Conservation (phyloP, 2,329 filamentous ascomycete genomes). For the Fusarium floridanum region DNA sequence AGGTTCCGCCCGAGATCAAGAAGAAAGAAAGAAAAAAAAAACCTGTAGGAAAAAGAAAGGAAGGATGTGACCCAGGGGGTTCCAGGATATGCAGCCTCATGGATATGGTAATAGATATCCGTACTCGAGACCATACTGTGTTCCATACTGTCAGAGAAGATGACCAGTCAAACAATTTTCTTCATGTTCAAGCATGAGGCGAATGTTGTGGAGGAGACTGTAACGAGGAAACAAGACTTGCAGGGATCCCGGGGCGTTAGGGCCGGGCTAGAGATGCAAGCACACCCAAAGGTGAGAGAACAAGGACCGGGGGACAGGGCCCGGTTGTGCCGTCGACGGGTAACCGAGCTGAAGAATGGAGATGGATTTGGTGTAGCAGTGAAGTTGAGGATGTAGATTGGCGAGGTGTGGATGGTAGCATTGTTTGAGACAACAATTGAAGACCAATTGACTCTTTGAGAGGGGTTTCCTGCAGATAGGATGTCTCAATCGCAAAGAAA, state of each 20-base stretch:
- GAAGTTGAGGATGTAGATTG: not conserved
- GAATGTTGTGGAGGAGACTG: not conserved
- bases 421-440: not conserved
- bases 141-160: not conserved
- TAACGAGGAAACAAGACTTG: not conserved
- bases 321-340: not conserved
- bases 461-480: not conserved
- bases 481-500: not conserved
- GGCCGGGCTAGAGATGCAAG: not conserved
- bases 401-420: not conserved
- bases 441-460: not conserved
- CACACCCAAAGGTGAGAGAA: not conserved
- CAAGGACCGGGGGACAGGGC: not conserved
- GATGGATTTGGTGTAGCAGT: not conserved
- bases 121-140: not conserved
- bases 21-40: not conserved
- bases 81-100: not conserved
- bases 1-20: not conserved
- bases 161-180: not conserved
- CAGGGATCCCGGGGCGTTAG: not conserved
- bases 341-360: constrained; percentile 4
- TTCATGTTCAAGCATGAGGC: not conserved
- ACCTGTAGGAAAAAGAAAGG: not conserved
- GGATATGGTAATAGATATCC: not conserved
- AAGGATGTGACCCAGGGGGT: not conserved